phyloP scores from a whole-genome alignment of 345 rosid genomes.

The Bruguiera parviflora region DNA sequence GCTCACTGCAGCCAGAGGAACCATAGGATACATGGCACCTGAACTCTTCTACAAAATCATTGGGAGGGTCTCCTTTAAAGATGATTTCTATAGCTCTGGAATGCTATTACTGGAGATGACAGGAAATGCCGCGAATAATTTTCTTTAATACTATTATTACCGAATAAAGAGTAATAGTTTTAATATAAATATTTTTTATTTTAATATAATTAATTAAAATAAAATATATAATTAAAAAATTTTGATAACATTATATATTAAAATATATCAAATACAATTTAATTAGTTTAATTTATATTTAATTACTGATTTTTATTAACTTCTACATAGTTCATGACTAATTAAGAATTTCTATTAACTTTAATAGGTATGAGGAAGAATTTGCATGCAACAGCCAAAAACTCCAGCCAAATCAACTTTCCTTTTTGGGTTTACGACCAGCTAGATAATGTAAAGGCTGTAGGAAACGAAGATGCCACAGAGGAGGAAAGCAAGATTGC shows the following conservation, averaged over 20 bases:
- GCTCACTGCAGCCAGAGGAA: neutral
- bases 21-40: conserved; percentile 9
- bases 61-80: neutral
- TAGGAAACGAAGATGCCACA: neutral
- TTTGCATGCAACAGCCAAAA: neutral
- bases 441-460: neutral
- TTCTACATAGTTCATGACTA: no score
- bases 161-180: no score
- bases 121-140: neutral
- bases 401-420: neutral
- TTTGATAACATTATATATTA: no score
- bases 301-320: no score
- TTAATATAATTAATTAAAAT: no score
- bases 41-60: conserved; percentile 1
- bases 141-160: no score
- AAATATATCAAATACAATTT: no score
- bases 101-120: conserved; percentile 5
- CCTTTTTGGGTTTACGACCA: neutral
- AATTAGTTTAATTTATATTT: no score
- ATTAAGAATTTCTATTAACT: no score
- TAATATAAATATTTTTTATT: accelerated
- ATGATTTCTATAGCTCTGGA: neutral
- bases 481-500: neutral
- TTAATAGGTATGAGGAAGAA: neutral
- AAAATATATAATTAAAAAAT: no score